Base-by-base conservation (phyloP, 768 basidiomycete species). In the Naganishia kalamii region DNA sequence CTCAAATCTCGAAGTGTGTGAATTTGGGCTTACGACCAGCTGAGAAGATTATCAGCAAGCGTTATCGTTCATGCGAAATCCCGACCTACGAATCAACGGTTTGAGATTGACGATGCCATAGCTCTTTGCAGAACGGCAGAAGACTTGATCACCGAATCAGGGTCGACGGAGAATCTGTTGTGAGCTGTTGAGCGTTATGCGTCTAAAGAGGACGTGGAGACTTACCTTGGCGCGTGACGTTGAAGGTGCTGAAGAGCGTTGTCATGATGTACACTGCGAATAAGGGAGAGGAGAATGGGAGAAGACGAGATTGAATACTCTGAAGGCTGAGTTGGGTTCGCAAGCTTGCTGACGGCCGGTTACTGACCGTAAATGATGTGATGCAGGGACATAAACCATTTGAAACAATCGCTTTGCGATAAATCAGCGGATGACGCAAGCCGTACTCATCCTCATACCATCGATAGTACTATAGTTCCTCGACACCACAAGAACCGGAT, bases 91-190 rank as follows among this genome's bases (percentile, higher is more conserved):
- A 10, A 93, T 85, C 69, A 96, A 86, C 0, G 93, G 94, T 71
- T 92, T 96, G 67, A 96, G 84, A 75, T 98, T 98, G 49, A 97
- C 93, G 68, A 96, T 87, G 1, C 89, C 94, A 77, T 88, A 81
- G 6, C 37, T 51, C 6, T 15, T 7, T 13, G 21, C 15, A 1
- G 48, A n/a, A 0, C 62, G 59, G 52, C 40, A 59, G 57, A 71
- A 71, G 27, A 60, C 68, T 62, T 46, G 19, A 44, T 17, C 25
- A 23, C 2, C n/a, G n/a, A n/a, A n/a, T n/a, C n/a, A n/a, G n/a
- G n/a, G n/a, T n/a, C n/a, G n/a, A n/a, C n/a, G n/a, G n/a, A n/a
- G n/a, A n/a, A n/a, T n/a, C n/a, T n/a, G n/a, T n/a, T n/a, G n/a
- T n/a, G n/a, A n/a, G n/a, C n/a, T n/a, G n/a, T n/a, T n/a, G n/a